Evolutionary conservation across 257 asterid genomes (phyloP), one percentile per base, ranked within the genome.

Genomic region (Gentiana macrophylla): DNA sequence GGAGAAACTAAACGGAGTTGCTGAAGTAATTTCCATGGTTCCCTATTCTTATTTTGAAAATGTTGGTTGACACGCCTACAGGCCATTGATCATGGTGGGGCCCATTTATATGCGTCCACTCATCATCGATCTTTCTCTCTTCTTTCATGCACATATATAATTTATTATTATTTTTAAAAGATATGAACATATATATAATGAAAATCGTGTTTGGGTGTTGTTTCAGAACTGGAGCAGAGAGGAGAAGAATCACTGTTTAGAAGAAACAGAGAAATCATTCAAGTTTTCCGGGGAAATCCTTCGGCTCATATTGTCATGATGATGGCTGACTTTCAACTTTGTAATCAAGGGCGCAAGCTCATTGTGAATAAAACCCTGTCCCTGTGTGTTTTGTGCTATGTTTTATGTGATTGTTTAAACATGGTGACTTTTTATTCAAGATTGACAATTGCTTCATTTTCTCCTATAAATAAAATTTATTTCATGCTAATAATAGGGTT

Each of bases 181-280:
- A 15, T 15, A n/a, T n/a, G n/a, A n/a, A n/a, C n/a, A n/a, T n/a
- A n/a, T n/a, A 15, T 15, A 15, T 15, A 15, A 15, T 15, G 24
- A 15, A 15, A 15, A 15, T 15, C 32, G n/a, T 33, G 41, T 7
- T 7, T 45, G 46, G 46, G 10, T 11, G 51, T 67, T 50, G 56
- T 11, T 9, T 56, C 70, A 89, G 97, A 74, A 38, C 50, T 86
- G 96, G 97, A 84, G 71, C 32, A 67, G 97, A 57, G 97, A 81
- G 62, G 88, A 84, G 77, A 89, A 89, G 83, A 79, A 86, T 52
- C 96, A 80, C 37, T 89, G 97, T 63, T 69, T 89, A 10, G 94
- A 84, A 67, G 97, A 86, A 77, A 86, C 97, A 0, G 88, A 89
- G 78, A 86, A 84, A 66, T 89, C 95, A 32, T 89, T 89, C 90